These are phyloP conservation scores for Leishmania tarentolae DNA, from an alignment of 208 protist species.

Conservation along the genomic window DNA sequence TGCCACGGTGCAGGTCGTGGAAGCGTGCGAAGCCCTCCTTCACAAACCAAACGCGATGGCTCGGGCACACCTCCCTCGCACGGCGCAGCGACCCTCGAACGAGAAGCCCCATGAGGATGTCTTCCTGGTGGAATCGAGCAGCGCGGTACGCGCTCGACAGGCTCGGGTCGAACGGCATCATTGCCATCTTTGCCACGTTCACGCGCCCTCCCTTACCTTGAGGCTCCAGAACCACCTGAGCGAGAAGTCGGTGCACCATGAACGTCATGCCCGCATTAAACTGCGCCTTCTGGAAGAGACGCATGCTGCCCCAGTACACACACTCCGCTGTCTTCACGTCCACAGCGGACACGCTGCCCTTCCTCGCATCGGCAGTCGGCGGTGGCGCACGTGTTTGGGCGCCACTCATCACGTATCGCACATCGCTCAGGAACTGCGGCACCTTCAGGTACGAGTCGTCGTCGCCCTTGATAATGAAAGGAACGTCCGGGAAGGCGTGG, in stretches of 20 bases:
- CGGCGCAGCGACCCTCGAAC: background rate
- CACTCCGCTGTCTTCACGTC: conserved; percentile 14
- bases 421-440: conserved; percentile 53
- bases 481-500: conserved; percentile 33
- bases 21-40: background rate
- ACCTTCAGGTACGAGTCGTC: conserved; percentile 60
- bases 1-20: conserved; percentile 20
- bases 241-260: conserved; percentile 12
- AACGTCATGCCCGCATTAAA: conserved; percentile 22
- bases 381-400: background rate
- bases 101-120: background rate
- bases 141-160: background rate
- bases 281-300: background rate
- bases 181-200: background rate
- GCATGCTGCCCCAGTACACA: conserved; percentile 28
- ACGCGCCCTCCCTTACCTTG: background rate
- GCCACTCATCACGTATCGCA: conserved; percentile 14
- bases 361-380: background rate
- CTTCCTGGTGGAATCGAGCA: conserved; percentile 6
- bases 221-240: conserved; percentile 1
- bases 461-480: conserved; percentile 56
- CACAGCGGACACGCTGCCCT: background rate
- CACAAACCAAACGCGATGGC: background rate
- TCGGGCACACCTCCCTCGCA: background rate
- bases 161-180: conserved; percentile 1